phyloP scores from a whole-genome alignment of 257 asterid species.

The Fraxinus excelsior region DNA sequence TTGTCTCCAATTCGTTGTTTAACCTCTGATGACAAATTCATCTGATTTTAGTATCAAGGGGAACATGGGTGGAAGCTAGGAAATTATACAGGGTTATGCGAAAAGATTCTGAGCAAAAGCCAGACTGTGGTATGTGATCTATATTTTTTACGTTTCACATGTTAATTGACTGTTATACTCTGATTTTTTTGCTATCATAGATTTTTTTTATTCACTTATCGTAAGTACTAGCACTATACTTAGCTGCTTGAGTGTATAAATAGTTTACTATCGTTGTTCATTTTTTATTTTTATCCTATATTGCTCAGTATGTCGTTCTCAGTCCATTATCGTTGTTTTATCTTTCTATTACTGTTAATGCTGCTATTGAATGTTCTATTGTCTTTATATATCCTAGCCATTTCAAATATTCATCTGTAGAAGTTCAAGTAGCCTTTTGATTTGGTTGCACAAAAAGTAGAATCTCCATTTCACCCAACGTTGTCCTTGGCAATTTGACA shows the following conservation, averaged over 20 bases:
- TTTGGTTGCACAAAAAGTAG: neutral
- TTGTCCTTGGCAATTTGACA: neutral
- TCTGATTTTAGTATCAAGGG: conserved; percentile 83
- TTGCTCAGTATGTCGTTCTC: no score
- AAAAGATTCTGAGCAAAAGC: conserved; percentile 88
- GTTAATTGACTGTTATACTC: neutral
- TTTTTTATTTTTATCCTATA: no score
- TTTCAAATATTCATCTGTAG: neutral
- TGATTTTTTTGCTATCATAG: neutral
- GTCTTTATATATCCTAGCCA: no score
- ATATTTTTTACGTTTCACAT: neutral
- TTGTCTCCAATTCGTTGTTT: conserved; percentile 20
- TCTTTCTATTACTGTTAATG: no score
- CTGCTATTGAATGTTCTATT: no score
- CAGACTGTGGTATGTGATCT: conserved; percentile 78
- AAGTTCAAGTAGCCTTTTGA: neutral
- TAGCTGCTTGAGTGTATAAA: neutral
- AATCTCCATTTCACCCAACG: neutral
- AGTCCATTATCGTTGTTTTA: no score
- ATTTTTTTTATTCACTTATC: neutral
- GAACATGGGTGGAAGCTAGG: conserved; percentile 88
- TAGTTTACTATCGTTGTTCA: neutral
- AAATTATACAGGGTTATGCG: conserved; percentile 80
- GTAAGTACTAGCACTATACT: neutral
- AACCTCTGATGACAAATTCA: conserved; percentile 16